Evolutionary conservation across 2,329 filamentous ascomycete species (phyloP).

Genomic region (Sporothrix luriei): DNA sequence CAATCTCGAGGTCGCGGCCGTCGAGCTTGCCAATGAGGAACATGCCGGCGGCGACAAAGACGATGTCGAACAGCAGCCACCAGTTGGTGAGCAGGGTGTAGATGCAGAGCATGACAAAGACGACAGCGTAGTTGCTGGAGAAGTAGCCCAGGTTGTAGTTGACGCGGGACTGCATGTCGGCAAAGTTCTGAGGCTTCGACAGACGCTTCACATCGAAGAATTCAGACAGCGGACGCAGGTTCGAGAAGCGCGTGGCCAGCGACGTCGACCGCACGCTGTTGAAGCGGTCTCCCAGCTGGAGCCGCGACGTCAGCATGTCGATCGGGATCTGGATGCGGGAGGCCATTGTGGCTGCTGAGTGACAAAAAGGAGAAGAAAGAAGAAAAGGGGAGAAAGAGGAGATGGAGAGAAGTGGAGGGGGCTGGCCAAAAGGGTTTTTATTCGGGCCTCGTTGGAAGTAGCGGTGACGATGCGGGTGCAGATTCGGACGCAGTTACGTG

Average conservation of each 20-base stretch:
- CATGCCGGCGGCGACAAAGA: conserved; percentile 82
- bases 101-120: conserved; percentile 93
- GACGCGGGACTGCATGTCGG: conserved; percentile 83
- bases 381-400: not conserved
- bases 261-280: conserved; percentile 78
- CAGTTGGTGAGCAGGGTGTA: conserved; percentile 91
- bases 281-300: conserved; percentile 85
- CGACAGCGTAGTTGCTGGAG: conserved; percentile 94
- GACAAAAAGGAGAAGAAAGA: not conserved
- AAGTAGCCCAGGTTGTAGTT: conserved; percentile 98
- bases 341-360: conserved; percentile 59
- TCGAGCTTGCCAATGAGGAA: conserved; percentile 89
- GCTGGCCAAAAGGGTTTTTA: conserved; percentile 17
- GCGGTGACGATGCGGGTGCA: conserved; percentile 32
- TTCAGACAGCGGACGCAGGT: conserved; percentile 86
- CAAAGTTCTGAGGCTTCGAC: conserved; percentile 89
- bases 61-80: conserved; percentile 85
- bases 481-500: conserved; percentile 24
- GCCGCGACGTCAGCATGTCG: conserved; percentile 84
- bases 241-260: conserved; percentile 81
- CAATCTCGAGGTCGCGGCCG: conserved; percentile 85
- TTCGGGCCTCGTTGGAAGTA: conserved; percentile 28
- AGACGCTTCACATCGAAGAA: conserved; percentile 96
- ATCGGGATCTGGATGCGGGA: conserved; percentile 85
- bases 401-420: conserved; percentile 6